Evolutionary conservation across 306 rosid species (phyloP).

Genomic region (Rosa chinensis): DNA sequence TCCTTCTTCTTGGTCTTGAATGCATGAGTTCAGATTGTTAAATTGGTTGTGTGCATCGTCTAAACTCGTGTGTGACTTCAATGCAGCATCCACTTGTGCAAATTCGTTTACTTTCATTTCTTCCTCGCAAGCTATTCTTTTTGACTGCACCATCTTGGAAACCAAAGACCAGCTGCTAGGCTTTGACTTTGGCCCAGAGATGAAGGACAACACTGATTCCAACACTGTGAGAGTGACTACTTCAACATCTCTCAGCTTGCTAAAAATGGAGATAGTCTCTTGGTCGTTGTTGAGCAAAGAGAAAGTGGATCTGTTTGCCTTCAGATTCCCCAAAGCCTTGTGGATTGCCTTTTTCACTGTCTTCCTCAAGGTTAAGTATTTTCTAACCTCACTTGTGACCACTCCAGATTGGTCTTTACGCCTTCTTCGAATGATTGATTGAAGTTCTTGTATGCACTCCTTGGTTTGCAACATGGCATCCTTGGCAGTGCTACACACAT

Average conservation of each 20-base stretch:
- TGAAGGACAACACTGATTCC: no score
- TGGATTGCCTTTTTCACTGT: constrained; percentile 25
- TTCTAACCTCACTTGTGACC: constrained; percentile 22
- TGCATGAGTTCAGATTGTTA: constrained; percentile 18
- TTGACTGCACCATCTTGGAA: not conserved
- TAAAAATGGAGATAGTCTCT: constrained; percentile 8
- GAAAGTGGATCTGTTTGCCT: constrained; percentile 1
- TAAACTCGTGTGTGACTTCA: not conserved
- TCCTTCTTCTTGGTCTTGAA: constrained; percentile 30
- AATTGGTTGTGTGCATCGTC: constrained; percentile 18
- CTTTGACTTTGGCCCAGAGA: no score
- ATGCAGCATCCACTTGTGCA: not conserved
- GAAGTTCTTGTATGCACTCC: constrained; percentile 37
- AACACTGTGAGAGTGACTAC: not conserved
- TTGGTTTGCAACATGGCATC: constrained; percentile 33
- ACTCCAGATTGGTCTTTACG: constrained; percentile 11
- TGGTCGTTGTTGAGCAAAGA: not conserved
- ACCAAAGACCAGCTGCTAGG: not conserved
- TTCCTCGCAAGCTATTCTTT: not conserved
- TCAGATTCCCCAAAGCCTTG: constrained; percentile 8
- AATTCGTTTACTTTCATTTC: not conserved
- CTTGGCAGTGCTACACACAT: constrained; percentile 31
- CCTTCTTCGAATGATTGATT: constrained; percentile 32
- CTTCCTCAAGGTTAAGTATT: constrained; percentile 29
- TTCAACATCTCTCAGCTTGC: constrained; percentile 24